Conservation (phyloP, 2,329 filamentous ascomycete species). For the Colletotrichum cereale region DNA sequence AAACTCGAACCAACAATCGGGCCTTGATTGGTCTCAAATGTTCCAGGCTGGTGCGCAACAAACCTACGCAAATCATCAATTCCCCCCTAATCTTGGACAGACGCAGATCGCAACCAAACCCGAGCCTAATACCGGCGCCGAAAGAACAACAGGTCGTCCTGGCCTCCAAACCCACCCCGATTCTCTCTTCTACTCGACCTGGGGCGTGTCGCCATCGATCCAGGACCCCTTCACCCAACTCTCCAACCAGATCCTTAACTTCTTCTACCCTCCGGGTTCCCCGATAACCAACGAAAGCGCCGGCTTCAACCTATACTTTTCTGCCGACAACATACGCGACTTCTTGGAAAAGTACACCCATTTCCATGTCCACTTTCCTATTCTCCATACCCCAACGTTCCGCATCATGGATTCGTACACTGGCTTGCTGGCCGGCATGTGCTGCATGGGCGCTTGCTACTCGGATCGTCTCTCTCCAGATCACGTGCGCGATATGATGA, state of each 20-base stretch:
- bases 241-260: conserved; percentile 68
- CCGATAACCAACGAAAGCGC: conserved; percentile 66
- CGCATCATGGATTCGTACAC: conserved; percentile 74
- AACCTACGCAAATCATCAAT: conserved; percentile 70
- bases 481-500: conserved; percentile 77
- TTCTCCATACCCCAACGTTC: conserved; percentile 80
- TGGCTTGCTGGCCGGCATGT: conserved; percentile 76
- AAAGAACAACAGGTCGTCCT: conserved; percentile 60
- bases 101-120: conserved; percentile 78
- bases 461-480: conserved; percentile 71
- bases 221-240: conserved; percentile 66
- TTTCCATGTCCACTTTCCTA: conserved; percentile 80
- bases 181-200: conserved; percentile 63
- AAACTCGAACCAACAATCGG: conserved; percentile 71
- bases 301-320: conserved; percentile 71
- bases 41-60: conserved; percentile 80
- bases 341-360: conserved; percentile 79
- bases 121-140: conserved; percentile 70
- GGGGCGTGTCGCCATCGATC: conserved; percentile 60
- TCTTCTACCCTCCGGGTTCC: conserved; percentile 69
- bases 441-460: conserved; percentile 81
- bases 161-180: conserved; percentile 54
- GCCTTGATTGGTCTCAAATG: conserved; percentile 83
- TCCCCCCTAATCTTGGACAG: conserved; percentile 75
- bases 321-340: conserved; percentile 76